Percentiles rank a stretch among this genome's conserved stretches.
Conservation (phyloP, 1,284 basidiomycete species). For the Ganoderma meredithae region DNA sequence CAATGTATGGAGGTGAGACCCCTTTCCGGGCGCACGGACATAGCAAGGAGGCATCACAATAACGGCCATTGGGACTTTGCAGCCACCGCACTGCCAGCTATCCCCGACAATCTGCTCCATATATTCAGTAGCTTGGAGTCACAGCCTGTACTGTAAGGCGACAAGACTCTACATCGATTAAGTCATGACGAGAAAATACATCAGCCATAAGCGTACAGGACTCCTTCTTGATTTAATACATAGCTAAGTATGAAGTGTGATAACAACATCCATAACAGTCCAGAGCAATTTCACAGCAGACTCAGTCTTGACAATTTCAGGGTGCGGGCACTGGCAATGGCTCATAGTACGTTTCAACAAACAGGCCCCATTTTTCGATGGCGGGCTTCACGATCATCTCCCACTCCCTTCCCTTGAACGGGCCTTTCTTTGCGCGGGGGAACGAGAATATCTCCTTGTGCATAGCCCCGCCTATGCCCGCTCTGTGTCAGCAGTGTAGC, state of each 20-base stretch:
- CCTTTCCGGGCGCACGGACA: not conserved
- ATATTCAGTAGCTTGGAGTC: not conserved
- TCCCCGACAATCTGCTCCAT: not conserved
- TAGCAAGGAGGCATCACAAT: not conserved
- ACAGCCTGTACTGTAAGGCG: not conserved
- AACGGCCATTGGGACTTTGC: not conserved
- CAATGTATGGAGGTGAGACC: not conserved
- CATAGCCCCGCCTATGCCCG: slow-evolving; percentile 56
- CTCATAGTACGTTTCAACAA: slow-evolving; percentile 48
- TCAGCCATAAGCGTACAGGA: not conserved
- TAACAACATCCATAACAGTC: slow-evolving; percentile 2
- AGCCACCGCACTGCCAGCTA: not conserved
- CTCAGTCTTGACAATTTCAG: not conserved
- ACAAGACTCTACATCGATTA: not conserved
- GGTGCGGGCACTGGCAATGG: not conserved
- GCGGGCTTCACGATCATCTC: slow-evolving; percentile 75
- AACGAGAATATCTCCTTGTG: slow-evolving; percentile 85
- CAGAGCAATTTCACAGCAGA: slow-evolving; percentile 14
- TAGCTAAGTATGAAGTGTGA: not conserved
- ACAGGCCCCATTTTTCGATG: slow-evolving; percentile 77
- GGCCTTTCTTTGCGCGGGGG: slow-evolving; percentile 55
- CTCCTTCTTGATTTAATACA: not conserved
- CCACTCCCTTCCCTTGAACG: slow-evolving; percentile 71
- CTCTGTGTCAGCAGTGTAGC: slow-evolving; percentile 14
- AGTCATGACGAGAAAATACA: not conserved